Conservation (phyloP, 2,329 filamentous ascomycete genomes). For the Fusarium nanum region DNA sequence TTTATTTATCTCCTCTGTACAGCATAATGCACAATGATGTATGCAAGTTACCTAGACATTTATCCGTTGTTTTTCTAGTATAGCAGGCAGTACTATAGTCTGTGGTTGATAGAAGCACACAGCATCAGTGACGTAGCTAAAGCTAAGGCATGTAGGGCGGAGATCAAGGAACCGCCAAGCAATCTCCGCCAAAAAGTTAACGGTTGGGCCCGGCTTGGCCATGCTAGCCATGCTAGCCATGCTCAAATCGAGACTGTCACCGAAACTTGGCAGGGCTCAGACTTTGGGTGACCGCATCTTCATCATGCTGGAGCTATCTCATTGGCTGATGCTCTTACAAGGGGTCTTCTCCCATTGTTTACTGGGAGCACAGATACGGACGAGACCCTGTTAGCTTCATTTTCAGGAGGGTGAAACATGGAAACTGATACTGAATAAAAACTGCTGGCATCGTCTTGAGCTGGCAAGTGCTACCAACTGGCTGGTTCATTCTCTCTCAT, state of each 20-base stretch:
- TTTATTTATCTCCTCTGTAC: background rate
- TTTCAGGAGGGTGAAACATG: conserved; percentile 8
- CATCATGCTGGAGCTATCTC: conserved; percentile 12
- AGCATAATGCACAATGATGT: background rate
- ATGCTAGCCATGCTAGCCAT: conserved; percentile 20
- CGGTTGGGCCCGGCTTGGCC: conserved; percentile 38
- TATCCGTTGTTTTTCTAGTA: background rate
- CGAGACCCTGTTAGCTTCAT: conserved; percentile 2
- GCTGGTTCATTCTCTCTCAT: background rate
- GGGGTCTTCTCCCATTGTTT: conserved; percentile 1
- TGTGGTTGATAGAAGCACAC: background rate
- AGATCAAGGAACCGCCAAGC: conserved; percentile 31
- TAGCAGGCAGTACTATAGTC: background rate
- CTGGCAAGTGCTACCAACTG: background rate
- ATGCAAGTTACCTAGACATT: background rate
- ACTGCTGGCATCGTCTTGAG: background rate
- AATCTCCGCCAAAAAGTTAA: conserved; percentile 31
- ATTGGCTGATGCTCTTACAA: conserved; percentile 17
- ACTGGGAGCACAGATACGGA: background rate
- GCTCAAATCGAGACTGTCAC: conserved; percentile 5
- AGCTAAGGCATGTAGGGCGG: background rate
- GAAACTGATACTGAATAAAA: background rate
- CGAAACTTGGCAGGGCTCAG: conserved; percentile 31
- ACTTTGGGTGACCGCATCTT: conserved; percentile 20
- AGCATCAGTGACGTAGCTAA: conserved; percentile 30